phyloP scores from a whole-genome alignment of 108 stramenopile genomes.

The Cylindrotheca closterium region DNA sequence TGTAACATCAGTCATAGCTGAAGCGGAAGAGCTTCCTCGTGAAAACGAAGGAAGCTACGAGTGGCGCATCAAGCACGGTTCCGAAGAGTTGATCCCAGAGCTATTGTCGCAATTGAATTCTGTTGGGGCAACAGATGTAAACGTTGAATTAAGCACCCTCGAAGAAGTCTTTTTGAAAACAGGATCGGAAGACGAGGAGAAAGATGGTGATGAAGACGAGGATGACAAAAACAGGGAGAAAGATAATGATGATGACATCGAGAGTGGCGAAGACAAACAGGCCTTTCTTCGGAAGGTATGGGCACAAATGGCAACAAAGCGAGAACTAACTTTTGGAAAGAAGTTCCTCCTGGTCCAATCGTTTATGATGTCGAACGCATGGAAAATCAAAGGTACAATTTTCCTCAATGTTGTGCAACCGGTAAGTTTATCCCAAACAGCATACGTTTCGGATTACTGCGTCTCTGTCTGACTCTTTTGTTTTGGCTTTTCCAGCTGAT shows the following conservation, averaged over 20 bases:
- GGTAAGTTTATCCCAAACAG: slow-evolving; percentile 1
- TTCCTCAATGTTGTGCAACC: slow-evolving; percentile 30
- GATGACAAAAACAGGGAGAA: not conserved
- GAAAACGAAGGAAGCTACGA: slow-evolving; percentile 14
- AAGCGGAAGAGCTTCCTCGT: slow-evolving; percentile 1
- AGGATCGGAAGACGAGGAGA: slow-evolving; percentile 32
- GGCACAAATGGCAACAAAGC: slow-evolving; percentile 12
- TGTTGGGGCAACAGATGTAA: slow-evolving; percentile 14
- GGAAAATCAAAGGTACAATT: slow-evolving; percentile 25
- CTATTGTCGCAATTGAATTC: slow-evolving; percentile 11
- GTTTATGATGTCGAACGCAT: slow-evolving; percentile 31
- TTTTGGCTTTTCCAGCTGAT: slow-evolving; percentile 11
- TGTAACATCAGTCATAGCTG: slow-evolving; percentile 8
- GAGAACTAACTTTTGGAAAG: slow-evolving; percentile 6
- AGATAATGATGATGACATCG: slow-evolving; percentile 5
- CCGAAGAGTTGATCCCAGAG: slow-evolving; percentile 14
- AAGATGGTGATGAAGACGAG: slow-evolving; percentile 13
- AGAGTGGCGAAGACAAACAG: not conserved
- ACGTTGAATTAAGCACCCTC: slow-evolving; percentile 41
- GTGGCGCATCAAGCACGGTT: slow-evolving; percentile 26
- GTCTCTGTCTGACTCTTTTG: not conserved
- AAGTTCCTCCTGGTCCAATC: slow-evolving; percentile 22
- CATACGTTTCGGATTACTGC: not conserved
- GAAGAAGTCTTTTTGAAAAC: slow-evolving; percentile 45
- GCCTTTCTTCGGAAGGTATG: slow-evolving; percentile 15